phyloP scores from a whole-genome alignment of 352 stramenopile genomes.

The Thalassiosira ordinaria region DNA sequence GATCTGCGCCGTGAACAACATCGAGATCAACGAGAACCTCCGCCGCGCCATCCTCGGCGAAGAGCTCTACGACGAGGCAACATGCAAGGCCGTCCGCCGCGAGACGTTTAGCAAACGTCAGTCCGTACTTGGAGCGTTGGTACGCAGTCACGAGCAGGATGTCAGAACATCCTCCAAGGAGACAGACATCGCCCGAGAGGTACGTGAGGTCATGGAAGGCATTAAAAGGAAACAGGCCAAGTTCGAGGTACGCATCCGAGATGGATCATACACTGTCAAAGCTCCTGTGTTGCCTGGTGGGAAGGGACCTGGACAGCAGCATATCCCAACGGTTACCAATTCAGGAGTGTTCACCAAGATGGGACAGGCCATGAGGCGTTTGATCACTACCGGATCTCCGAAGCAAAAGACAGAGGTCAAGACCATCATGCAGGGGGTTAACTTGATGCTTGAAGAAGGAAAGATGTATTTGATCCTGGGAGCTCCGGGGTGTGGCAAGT shows the following conservation, averaged over 20 bases:
- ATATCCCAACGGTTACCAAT: slow-evolving; percentile 34
- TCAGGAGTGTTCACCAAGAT: slow-evolving; percentile 13
- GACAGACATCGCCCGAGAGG: slow-evolving; percentile 2
- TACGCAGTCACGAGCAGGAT: slow-evolving; percentile 13
- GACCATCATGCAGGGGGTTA: slow-evolving; percentile 66
- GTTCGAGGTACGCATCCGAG: slow-evolving; percentile 37
- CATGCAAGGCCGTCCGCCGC: background rate
- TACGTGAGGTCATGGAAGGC: slow-evolving; percentile 18
- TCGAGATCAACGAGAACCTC: slow-evolving; percentile 36
- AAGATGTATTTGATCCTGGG: slow-evolving; percentile 82
- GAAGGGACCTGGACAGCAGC: slow-evolving; percentile 1
- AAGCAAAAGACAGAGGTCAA: slow-evolving; percentile 31
- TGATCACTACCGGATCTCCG: slow-evolving; percentile 6
- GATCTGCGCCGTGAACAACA: slow-evolving; percentile 33
- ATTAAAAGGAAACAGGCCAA: too few relatives aligned
- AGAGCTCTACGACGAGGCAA: slow-evolving; percentile 18
- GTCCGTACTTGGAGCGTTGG: slow-evolving; percentile 14
- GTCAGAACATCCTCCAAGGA: background rate
- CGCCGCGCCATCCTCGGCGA: slow-evolving; percentile 34
- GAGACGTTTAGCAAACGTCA: slow-evolving; percentile 29
- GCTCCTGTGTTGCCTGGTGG: background rate
- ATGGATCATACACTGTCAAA: slow-evolving; percentile 36
- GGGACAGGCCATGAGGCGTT: slow-evolving; percentile 9
- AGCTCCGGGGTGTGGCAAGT: slow-evolving; percentile 71
- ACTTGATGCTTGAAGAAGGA: slow-evolving; percentile 63